Base-by-base conservation (phyloP, 352 stramenopile species). In the Phytopythium sindhum region DNA sequence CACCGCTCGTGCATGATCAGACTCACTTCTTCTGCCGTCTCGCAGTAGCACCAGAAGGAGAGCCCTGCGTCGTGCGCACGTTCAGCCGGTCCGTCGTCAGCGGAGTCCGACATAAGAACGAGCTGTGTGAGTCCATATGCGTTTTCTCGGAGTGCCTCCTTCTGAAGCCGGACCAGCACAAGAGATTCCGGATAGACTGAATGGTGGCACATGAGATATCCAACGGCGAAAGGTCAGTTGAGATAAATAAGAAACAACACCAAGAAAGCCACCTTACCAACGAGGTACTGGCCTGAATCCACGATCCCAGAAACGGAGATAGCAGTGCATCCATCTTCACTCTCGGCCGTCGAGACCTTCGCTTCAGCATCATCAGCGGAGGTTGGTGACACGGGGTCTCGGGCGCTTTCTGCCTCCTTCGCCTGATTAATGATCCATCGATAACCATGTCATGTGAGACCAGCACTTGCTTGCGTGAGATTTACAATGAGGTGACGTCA, bases 1-100 rank as follows among this genome's bases (percentile, higher is more conserved):
- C 74, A 89, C 28, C 75, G 77, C 73, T 93, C 80, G 24, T 87
- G 78, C 65, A 92, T 74, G 52, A 95, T 91, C 42, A 95, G 61
- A 60, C 82, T 92, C 58, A 93, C 85, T 67, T 95, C 84, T 53
- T 95, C 86, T 11, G 83, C 77, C 4, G 86, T 93, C 66, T 95
- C 86, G 57, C 82, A 91, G 64, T 90, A 95, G 68, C 84, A 89
- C 86, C 86, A 95, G 57, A 93, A 95, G 15, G 78, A 89, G 39
- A 82, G 69, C 17, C 72, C 61, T n/a, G 54, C 57, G 12, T 69
- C 47, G 24, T 48, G 24, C 19, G 60, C 21, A 24, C 35, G 35
- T 60, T 81, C 57, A 35, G 33, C 54, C 26, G 26, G 14, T 21
- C 28, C 35, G 48, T 69, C 65, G 11, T 58, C 44, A 57, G 26